A percentile compares a stretch with the other conserved stretches of the same genome.
These are phyloP conservation scores for Backusella tarrabulga DNA, from an alignment of 192 early-diverging fungal species.

Conservation along the genomic window DNA sequence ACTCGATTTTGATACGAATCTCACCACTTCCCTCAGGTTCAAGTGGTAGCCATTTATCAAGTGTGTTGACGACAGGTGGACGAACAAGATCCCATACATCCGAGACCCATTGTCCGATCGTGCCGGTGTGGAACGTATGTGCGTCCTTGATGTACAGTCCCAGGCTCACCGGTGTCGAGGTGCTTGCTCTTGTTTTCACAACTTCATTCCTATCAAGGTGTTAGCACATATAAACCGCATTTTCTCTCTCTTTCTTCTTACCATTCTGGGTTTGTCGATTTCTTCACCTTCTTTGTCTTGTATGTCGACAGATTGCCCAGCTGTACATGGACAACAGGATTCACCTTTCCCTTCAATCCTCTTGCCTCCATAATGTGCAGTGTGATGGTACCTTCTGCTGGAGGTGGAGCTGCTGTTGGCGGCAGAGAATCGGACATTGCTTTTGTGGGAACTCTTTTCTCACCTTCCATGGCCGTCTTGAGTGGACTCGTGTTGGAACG, in stretches of 20 bases:
- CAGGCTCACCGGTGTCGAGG: background rate
- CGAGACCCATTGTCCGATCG: background rate
- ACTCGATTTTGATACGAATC: constrained; percentile 15
- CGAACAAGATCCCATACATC: constrained; percentile 2
- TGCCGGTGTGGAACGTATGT: constrained; percentile 13
- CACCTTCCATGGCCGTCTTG: background rate
- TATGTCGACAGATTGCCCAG: background rate
- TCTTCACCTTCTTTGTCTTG: constrained; percentile 34
- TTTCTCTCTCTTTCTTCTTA: constrained; percentile 14
- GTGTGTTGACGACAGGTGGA: background rate
- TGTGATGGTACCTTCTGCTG: constrained; percentile 1
- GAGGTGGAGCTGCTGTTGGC: background rate
- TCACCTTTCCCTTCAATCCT: constrained; percentile 47
- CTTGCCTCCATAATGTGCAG: constrained; percentile 49
- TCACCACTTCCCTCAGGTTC: constrained; percentile 18
- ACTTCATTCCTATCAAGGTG: constrained; percentile 14
- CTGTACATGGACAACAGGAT: constrained; percentile 22
- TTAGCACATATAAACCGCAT: too few relatives aligned
- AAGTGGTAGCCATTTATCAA: constrained; percentile 19
- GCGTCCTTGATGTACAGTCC: constrained; percentile 17
- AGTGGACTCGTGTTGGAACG: background rate
- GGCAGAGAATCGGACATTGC: background rate
- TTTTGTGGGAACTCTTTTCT: background rate
- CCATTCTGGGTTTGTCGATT: constrained; percentile 29
- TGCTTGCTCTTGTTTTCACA: background rate